Evolutionary conservation across 176 grass and related monocot species (phyloP).

Genomic region (Eragrostis curvula): DNA sequence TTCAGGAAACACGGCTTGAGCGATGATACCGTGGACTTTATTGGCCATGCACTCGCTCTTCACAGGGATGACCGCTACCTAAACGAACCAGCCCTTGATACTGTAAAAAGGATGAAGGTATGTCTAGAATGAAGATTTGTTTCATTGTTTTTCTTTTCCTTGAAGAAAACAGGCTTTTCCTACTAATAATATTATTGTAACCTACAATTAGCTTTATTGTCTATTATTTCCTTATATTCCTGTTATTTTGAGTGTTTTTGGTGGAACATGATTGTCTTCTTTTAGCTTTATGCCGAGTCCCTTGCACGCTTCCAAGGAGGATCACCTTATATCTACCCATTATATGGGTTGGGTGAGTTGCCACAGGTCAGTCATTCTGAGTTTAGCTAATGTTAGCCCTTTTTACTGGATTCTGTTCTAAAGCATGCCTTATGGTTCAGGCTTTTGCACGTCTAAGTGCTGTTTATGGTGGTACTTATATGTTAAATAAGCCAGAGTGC

Average conservation of each 20-base stretch:
- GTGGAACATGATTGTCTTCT: conserved; percentile 27
- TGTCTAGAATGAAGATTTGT: not conserved
- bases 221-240: conserved; percentile 3
- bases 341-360: conserved; percentile 91
- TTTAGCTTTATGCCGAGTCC: conserved; percentile 84
- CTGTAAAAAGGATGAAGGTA: conserved; percentile 98
- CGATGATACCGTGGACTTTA: conserved; percentile 89
- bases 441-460: conserved; percentile 95
- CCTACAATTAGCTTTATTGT: conserved; percentile 16
- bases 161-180: not conserved
- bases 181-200: conserved; percentile 2
- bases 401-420: conserved; percentile 24
- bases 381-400: conserved; percentile 8
- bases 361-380: conserved; percentile 68
- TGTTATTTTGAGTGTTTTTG: conserved; percentile 3
- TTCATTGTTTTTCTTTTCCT: not conserved
- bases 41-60: conserved; percentile 88
- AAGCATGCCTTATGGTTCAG: conserved; percentile 43
- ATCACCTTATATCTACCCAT: conserved; percentile 94
- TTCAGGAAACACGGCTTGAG: conserved; percentile 82
- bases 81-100: conserved; percentile 80
- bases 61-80: conserved; percentile 90
- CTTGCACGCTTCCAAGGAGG: conserved; percentile 90
- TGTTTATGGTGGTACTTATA: conserved; percentile 97
- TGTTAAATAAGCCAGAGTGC: conserved; percentile 93